Percentiles rank a stretch among this genome's conserved stretches.
Conservation (phyloP, 192 early-diverging fungal species). For the Funneliformis mosseae region DNA sequence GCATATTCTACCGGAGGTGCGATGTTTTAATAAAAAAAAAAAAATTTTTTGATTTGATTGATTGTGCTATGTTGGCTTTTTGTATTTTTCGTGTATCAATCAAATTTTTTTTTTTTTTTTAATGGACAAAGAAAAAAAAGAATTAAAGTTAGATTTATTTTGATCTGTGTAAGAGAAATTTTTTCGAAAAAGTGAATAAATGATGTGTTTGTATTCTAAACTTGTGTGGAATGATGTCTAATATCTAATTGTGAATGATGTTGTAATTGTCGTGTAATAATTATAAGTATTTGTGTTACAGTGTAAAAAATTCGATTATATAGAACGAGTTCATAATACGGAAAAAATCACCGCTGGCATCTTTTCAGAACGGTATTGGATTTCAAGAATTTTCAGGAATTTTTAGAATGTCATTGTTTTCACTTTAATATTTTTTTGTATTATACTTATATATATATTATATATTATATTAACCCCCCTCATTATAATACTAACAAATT, state of each 20-base stretch:
- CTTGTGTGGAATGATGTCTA: neutral
- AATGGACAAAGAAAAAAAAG: neutral
- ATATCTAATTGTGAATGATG: too few species aligned
- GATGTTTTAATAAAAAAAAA: too few species aligned
- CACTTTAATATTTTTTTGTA: too few species aligned
- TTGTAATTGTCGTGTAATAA: constrained; percentile 1
- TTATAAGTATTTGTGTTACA: neutral
- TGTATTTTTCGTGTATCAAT: too few species aligned
- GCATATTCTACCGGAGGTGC: neutral
- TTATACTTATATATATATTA: too few species aligned
- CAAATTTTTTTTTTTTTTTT: too few species aligned
- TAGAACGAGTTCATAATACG: too few species aligned
- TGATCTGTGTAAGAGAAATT: neutral
- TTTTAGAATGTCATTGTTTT: neutral
- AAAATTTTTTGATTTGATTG: neutral
- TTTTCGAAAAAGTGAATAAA: neutral
- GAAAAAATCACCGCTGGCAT: neutral
- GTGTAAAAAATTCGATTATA: neutral
- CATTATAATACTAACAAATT: neutral
- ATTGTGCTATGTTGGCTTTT: neutral
- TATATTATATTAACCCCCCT: too few species aligned
- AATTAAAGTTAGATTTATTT: neutral
- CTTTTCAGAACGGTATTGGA: neutral
- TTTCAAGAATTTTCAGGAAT: too few species aligned
- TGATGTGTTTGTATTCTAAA: neutral